Percentiles rank a stretch among this genome's conserved stretches.
Conservation (phyloP, 768 basidiomycete genomes). For the Pisolithus orientalis region DNA sequence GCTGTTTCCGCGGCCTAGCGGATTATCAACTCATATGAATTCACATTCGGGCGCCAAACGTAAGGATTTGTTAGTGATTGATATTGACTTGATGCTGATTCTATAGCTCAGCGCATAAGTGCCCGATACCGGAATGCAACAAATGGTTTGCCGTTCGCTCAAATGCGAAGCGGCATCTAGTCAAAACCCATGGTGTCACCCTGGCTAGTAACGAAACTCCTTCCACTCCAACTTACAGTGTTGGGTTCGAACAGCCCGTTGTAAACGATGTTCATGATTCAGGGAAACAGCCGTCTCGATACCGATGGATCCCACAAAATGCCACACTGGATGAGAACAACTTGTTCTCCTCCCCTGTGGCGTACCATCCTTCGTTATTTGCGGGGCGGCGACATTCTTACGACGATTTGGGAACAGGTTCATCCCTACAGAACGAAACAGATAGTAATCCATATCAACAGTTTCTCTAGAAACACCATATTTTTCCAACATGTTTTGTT, state of each 20-base stretch:
- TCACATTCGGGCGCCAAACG: slow-evolving; percentile 46
- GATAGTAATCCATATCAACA: background rate
- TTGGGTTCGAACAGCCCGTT: slow-evolving; percentile 42
- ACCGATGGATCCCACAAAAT: slow-evolving; percentile 38
- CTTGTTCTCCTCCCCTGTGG: slow-evolving; percentile 15
- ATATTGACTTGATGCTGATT: slow-evolving; percentile 5
- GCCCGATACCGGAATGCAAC: slow-evolving; percentile 53
- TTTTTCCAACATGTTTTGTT: background rate
- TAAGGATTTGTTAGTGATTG: slow-evolving; percentile 20
- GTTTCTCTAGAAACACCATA: background rate
- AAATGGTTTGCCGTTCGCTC: slow-evolving; percentile 74
- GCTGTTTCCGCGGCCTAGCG: slow-evolving; percentile 45
- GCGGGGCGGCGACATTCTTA: background rate
- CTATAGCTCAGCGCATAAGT: slow-evolving; percentile 28
- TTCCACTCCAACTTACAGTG: slow-evolving; percentile 25
- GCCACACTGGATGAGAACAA: slow-evolving; percentile 24
- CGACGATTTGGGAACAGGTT: background rate
- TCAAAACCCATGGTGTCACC: slow-evolving; percentile 60
- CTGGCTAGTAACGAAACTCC: slow-evolving; percentile 14
- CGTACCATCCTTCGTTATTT: background rate
- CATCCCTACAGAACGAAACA: background rate
- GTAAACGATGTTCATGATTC: slow-evolving; percentile 37
- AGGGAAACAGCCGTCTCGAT: slow-evolving; percentile 30
- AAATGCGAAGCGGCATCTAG: slow-evolving; percentile 71
- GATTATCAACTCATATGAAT: slow-evolving; percentile 49